phyloP scores from a whole-genome alignment of 2,329 filamentous ascomycete genomes.

The Chaetoscypha palmicola region DNA sequence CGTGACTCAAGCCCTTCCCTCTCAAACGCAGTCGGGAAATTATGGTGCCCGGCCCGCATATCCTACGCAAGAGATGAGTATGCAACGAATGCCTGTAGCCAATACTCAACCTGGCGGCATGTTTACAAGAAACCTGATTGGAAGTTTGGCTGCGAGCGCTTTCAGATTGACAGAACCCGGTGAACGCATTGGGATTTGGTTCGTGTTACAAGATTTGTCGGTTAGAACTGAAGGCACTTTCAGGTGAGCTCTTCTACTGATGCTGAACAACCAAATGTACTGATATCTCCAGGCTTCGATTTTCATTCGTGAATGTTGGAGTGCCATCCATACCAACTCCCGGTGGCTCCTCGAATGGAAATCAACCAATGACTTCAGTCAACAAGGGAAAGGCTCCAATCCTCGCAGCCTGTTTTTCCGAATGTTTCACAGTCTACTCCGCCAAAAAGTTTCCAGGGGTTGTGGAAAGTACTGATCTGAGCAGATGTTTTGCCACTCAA shows the following conservation, averaged over 20 bases:
- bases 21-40: slow-evolving; percentile 6
- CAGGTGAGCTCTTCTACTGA: slow-evolving; percentile 49
- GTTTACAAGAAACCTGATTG: slow-evolving; percentile 93
- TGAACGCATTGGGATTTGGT: slow-evolving; percentile 87
- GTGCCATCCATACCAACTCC: slow-evolving; percentile 29
- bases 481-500: slow-evolving; percentile 87
- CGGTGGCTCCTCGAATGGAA: slow-evolving; percentile 28
- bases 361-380: slow-evolving; percentile 38
- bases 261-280: neutral
- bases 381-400: slow-evolving; percentile 75
- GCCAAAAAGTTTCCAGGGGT: slow-evolving; percentile 98
- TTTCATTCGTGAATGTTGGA: slow-evolving; percentile 81
- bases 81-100: slow-evolving; percentile 19
- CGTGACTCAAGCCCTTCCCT: slow-evolving; percentile 11
- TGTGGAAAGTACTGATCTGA: slow-evolving; percentile 84
- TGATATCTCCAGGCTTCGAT: slow-evolving; percentile 44
- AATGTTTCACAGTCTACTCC: slow-evolving; percentile 87
- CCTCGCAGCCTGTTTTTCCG: slow-evolving; percentile 77
- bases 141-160: slow-evolving; percentile 81
- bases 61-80: slow-evolving; percentile 16
- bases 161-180: slow-evolving; percentile 73
- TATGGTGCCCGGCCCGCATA: slow-evolving; percentile 12
- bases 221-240: slow-evolving; percentile 90
- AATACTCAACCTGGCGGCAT: slow-evolving; percentile 59
- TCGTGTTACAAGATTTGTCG: slow-evolving; percentile 89